A percentile compares a stretch with the other conserved stretches of the same genome.
phyloP scores from a whole-genome alignment of 768 basidiomycete genomes.

The Holtermannia corniformis region DNA sequence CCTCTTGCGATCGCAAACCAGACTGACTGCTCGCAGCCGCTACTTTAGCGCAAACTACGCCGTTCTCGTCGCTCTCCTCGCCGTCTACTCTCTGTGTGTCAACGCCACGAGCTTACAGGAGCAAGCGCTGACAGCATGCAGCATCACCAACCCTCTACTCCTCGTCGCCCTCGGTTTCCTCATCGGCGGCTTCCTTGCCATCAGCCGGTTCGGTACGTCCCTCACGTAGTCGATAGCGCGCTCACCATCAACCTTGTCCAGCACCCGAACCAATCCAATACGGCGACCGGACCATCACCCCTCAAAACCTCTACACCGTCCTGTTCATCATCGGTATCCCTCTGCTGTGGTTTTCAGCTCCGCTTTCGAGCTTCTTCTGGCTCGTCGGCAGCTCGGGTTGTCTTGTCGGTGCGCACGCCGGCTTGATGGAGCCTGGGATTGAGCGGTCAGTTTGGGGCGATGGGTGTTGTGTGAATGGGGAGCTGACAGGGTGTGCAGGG shows the following conservation, averaged over 20 bases:
- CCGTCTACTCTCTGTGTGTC: constrained; percentile 67
- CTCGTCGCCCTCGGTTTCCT: constrained; percentile 78
- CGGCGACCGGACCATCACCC: constrained; percentile 71
- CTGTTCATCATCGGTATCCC: constrained; percentile 81
- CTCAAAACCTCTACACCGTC: constrained; percentile 74
- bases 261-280: constrained; percentile 78
- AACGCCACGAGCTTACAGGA: background rate
- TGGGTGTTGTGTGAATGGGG: background rate
- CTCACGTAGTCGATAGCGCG: background rate
- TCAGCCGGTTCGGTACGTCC: constrained; percentile 75
- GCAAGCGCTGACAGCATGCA: constrained; percentile 31
- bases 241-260: constrained; percentile 32
- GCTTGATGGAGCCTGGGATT: constrained; percentile 82
- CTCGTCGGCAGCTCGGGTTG: constrained; percentile 77
- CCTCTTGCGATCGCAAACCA: background rate
- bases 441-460: constrained; percentile 44
- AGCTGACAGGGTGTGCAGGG: constrained; percentile 11
- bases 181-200: constrained; percentile 77
- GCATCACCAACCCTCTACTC: constrained; percentile 71
- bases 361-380: constrained; percentile 76
- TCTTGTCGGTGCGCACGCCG: constrained; percentile 77
- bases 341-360: constrained; percentile 57
- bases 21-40: constrained; percentile 56
- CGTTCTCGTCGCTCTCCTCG: constrained; percentile 79
- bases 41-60: constrained; percentile 70